Evolutionary conservation across 768 basidiomycete species (phyloP).

Genomic region (Lactarius sanguifluus): DNA sequence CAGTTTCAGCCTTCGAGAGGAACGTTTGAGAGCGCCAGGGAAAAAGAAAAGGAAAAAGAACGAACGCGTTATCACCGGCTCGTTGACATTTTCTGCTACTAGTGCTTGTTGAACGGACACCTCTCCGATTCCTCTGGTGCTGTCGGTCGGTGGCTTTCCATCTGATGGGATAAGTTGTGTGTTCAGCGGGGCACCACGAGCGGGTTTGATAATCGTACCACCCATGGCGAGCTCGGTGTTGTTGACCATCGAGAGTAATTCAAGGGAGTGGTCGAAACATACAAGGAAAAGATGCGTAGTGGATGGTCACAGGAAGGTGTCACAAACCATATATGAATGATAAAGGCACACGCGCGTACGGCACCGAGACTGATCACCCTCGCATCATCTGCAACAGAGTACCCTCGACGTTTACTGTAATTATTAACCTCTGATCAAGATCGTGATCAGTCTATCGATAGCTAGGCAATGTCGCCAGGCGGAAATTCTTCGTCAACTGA

Average conservation of each 20-base stretch:
- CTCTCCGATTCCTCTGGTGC: neutral
- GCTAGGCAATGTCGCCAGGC: neutral
- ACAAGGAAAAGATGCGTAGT: neutral
- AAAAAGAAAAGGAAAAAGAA: neutral
- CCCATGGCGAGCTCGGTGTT: conserved; percentile 12
- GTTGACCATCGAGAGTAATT: conserved; percentile 4
- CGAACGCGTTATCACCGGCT: conserved; percentile 11
- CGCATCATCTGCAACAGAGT: neutral
- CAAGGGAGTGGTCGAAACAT: conserved; percentile 3
- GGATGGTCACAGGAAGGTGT: neutral
- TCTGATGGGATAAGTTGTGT: neutral
- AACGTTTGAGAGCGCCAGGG: conserved; percentile 3
- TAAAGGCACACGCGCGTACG: neutral
- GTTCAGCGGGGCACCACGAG: neutral
- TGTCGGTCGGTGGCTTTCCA: conserved; percentile 12
- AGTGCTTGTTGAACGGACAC: neutral
- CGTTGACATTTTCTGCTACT: neutral
- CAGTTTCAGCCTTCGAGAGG: neutral
- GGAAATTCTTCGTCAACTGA: neutral
- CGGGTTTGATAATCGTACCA: neutral
- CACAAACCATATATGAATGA: neutral
- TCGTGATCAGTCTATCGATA: neutral
- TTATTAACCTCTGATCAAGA: neutral
- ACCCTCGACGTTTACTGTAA: conserved; percentile 1
- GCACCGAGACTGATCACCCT: neutral